Base-by-base conservation (phyloP, 306 rosid genomes). In the Quercus agrifolia region DNA sequence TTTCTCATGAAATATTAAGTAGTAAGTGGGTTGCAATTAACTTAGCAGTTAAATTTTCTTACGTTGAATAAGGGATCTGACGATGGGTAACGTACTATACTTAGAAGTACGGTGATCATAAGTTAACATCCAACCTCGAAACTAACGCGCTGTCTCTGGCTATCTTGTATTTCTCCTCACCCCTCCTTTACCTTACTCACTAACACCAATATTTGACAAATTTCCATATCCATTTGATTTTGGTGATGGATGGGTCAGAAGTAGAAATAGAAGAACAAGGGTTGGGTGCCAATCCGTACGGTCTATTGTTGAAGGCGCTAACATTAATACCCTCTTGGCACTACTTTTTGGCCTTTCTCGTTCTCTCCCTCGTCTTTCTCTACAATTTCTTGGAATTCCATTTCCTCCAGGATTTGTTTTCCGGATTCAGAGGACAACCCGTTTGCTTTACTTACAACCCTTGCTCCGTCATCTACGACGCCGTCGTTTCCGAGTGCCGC, bases 301-400 rank as follows among this genome's bases (percentile, higher is more conserved):
- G 11, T 1, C 91, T 88, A 25, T 70, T 95, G 31, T 71, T 89
- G 66, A 78, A 44, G 25, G 78, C 89, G 0, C 82, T 93, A 4
- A 81, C 83, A 20, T 83, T 74, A 7, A 88, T 95, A 44, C 98
- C 99, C 4, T 6, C 78, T 57, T 75, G 35, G 28, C 98, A 93
- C 75, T 87, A 86, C 80, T 20, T 88, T 1, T 6, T 83, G 27
- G 89, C 41, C 23, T 44, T 71, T 31, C 70, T 88, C 56, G 0
- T 84, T 14, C 1, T 61, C 46, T 27, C 77, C 19, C 0, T 74
- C 3, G 2, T 8, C 0, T 84, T 90, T 28, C 74, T 95, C 81
- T 95, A 93, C 90, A 84, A 77, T 54, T 89, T 95, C 78, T 71
- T 95, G 41, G 99, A 95, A 77, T 70, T 82, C 74, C 99, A 95